Base-by-base conservation (phyloP, 768 basidiomycete species). In the Suillus subalutaceus region DNA sequence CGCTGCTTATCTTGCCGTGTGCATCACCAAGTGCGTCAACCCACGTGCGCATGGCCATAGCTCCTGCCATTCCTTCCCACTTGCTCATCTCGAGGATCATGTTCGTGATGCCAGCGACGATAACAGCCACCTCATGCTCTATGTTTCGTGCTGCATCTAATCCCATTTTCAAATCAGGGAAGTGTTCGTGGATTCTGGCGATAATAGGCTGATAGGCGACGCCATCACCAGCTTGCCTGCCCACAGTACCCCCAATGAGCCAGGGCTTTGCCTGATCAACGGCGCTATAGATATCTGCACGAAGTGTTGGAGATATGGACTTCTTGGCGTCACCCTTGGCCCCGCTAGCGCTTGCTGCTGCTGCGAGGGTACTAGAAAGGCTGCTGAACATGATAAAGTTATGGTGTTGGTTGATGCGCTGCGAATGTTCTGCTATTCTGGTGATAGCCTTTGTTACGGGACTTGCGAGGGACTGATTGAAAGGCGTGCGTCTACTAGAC, bases 11-110 rank as follows among this genome's bases (percentile, higher is more conserved):
- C 67, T 73, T 77, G n/a, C 68, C 73, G 66, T 84, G 79, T 12
- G 80, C 83, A 40, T 81, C 80, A 9, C 80, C 75, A n/a, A 87
- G 75, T 1, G 75, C 71, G 62, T 87, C 84, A 6, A 80, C 80
- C 85, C 85, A 86, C 12, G 84, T 86, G 43, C 83, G 79, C 80
- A 86, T 83, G 48, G 85, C 81, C 84, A 86, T 85, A 37, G 79
- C 84, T 7, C 83, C 83, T 4, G 85, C 82, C 83, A 85, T 84
- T 9, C 82, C 81, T 64, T 86, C 84, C 84, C 84, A 85, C 72
- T 80, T 82, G 72, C 84, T 85, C 76, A 85, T 80, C 72, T 85
- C 84, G 67, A 86, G 71, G 26, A 84, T 76, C 84, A 85, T 82
- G 68, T 86, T 84, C 65, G 86, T 85, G 52, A 85, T 74, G 13